A percentile compares a stretch with the other conserved stretches of the same genome.
Evolutionary conservation across 352 stramenopile species (phyloP).

Genomic region (Globisporangium irregulare): DNA sequence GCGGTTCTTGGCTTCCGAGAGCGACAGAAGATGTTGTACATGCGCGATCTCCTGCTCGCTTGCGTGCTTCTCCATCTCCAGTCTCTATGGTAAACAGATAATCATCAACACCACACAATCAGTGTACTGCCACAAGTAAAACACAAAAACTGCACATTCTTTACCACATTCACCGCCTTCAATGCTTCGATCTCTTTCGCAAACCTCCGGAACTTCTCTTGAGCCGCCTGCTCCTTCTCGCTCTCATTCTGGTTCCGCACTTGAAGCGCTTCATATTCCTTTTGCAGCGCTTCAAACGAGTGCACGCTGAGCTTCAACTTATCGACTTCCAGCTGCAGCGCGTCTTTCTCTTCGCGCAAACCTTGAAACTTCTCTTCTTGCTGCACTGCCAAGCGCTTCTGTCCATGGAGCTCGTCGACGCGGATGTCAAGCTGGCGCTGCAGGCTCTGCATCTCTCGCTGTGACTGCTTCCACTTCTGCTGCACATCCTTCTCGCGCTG

Average conservation of each 20-base stretch:
- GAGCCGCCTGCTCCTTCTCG: slow-evolving; percentile 18
- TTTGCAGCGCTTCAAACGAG: slow-evolving; percentile 34
- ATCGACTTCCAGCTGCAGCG: slow-evolving; percentile 34
- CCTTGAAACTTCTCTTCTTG: slow-evolving; percentile 22
- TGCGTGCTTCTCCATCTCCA: slow-evolving; percentile 45
- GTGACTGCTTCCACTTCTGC: slow-evolving; percentile 36
- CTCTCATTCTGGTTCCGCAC: slow-evolving; percentile 26
- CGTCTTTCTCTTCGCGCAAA: slow-evolving; percentile 34
- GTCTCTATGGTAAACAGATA: slow-evolving; percentile 30
- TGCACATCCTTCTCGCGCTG: slow-evolving; percentile 38
- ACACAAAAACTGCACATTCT: background rate
- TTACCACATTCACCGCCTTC: slow-evolving; percentile 26
- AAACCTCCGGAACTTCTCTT: slow-evolving; percentile 23
- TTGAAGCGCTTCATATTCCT: slow-evolving; percentile 40
- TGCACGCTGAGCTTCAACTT: slow-evolving; percentile 24
- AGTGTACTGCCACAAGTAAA: background rate
- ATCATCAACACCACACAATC: background rate
- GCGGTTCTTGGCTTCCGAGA: slow-evolving; percentile 41
- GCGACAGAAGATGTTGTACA: slow-evolving; percentile 49
- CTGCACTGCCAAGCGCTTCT: slow-evolving; percentile 29
- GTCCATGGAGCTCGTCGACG: slow-evolving; percentile 40
- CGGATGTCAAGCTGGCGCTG: slow-evolving; percentile 44
- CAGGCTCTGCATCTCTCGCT: slow-evolving; percentile 38
- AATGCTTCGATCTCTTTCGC: slow-evolving; percentile 31
- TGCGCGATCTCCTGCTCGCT: slow-evolving; percentile 51